These are phyloP conservation scores for Backusella sp. DNA, from an alignment of 192 early-diverging fungal species.

Conservation along the genomic window DNA sequence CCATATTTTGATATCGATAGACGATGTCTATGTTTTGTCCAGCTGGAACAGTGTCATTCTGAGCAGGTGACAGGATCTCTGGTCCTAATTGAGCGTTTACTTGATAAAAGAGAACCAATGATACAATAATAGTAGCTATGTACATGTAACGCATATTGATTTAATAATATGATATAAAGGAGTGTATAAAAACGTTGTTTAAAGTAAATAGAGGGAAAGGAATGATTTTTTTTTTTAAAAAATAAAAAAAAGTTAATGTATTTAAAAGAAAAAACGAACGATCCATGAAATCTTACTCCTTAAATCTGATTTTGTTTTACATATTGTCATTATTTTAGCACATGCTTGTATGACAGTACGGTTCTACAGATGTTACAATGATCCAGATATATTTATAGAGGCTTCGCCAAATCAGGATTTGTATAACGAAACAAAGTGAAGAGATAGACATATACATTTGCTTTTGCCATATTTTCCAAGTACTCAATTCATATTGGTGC, in stretches of 20 bases:
- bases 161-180: not conserved
- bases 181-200: not conserved
- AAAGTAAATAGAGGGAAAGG: not conserved
- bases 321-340: not conserved
- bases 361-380: not conserved
- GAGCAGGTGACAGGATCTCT: slow-evolving; percentile 13
- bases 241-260: not conserved
- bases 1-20: slow-evolving; percentile 37
- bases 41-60: slow-evolving; percentile 25
- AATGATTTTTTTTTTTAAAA: not conserved
- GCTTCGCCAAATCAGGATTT: not conserved
- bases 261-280: not conserved
- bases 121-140: not conserved
- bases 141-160: not conserved
- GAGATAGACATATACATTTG: no score
- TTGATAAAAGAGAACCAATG: not conserved
- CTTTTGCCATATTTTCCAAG: no score
- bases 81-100: slow-evolving; percentile 27
- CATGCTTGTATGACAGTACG: not conserved
- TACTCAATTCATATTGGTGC: no score
- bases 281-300: not conserved
- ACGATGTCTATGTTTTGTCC: slow-evolving; percentile 23
- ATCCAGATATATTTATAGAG: not conserved
- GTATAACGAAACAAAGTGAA: not conserved
- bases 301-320: not conserved